Evolutionary conservation across 805 yeast species (phyloP).

Genomic region (Candida ponderosae): DNA sequence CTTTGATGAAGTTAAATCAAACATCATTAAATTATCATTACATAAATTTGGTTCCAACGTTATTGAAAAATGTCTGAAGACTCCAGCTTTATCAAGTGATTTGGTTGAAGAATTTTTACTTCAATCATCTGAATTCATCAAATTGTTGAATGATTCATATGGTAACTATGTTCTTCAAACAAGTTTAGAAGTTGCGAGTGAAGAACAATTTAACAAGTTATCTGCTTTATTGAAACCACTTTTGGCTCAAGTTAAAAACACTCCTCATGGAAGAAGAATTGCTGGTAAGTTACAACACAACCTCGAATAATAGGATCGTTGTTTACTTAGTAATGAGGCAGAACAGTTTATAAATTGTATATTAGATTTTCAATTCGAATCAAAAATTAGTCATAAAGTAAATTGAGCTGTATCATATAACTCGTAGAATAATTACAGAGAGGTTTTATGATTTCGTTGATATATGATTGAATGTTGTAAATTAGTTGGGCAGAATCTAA

Average conservation of each 20-base stretch:
- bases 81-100: conserved; percentile 34
- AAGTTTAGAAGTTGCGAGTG: conserved; percentile 54
- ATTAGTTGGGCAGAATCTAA: too few species aligned
- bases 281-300: conserved; percentile 48
- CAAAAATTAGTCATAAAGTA: too few species aligned
- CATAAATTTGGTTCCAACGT: conserved; percentile 94
- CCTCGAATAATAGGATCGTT: too few species aligned
- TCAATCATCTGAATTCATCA: conserved; percentile 26
- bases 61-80: conserved; percentile 75
- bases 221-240: conserved; percentile 62
- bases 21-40: conserved; percentile 46
- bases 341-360: too few species aligned
- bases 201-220: conserved; percentile 43
- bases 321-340: too few species aligned
- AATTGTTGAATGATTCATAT: conserved; percentile 77
- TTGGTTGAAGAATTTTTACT: conserved; percentile 43
- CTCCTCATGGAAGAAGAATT: conserved; percentile 95
- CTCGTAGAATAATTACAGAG: too few species aligned
- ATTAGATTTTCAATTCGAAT: too few species aligned
- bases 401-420: too few species aligned
- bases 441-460: too few species aligned
- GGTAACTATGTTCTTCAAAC: conserved; percentile 96
- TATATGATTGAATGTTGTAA: too few species aligned
- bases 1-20: conserved; percentile 24
- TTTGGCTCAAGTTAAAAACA: conserved; percentile 70